phyloP scores from a whole-genome alignment of 1,139 yeast species.

The Taphrina pruni region DNA sequence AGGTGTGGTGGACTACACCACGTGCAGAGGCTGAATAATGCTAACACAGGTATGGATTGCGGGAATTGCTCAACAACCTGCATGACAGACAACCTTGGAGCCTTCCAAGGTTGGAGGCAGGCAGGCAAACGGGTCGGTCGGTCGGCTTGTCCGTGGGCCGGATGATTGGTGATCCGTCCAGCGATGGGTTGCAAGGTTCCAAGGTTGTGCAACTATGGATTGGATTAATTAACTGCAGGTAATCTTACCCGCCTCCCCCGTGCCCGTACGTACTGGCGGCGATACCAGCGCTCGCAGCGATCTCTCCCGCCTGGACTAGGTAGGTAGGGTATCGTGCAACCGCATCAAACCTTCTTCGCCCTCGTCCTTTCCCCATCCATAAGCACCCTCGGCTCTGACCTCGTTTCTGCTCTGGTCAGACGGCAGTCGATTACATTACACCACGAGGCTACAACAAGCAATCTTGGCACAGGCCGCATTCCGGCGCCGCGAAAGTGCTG shows the following conservation, averaged over 20 bases:
- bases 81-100: too few species aligned
- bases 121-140: neutral
- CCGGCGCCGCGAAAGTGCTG: constrained; percentile 4
- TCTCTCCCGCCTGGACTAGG: neutral
- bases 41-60: too few species aligned
- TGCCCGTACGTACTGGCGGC: constrained; percentile 2
- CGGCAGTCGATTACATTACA: neutral
- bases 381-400: neutral
- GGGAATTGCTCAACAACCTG: too few species aligned
- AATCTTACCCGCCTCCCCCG: neutral
- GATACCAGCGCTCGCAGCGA: neutral
- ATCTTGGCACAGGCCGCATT: constrained; percentile 1
- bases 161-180: constrained; percentile 4
- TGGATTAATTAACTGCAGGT: too few species aligned
- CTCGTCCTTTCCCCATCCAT: neutral
- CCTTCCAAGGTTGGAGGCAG: too few species aligned
- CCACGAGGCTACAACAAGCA: neutral
- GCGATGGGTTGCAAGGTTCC: neutral
- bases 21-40: too few species aligned
- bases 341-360: neutral
- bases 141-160: neutral
- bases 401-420: neutral
- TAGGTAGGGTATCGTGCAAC: too few species aligned
- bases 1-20: too few species aligned
- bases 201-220: neutral